Evolutionary conservation across 371 early-diverging fungal genomes (phyloP), one percentile per base, ranked within the genome.

Genomic region (Lichtheimia hyalospora): DNA sequence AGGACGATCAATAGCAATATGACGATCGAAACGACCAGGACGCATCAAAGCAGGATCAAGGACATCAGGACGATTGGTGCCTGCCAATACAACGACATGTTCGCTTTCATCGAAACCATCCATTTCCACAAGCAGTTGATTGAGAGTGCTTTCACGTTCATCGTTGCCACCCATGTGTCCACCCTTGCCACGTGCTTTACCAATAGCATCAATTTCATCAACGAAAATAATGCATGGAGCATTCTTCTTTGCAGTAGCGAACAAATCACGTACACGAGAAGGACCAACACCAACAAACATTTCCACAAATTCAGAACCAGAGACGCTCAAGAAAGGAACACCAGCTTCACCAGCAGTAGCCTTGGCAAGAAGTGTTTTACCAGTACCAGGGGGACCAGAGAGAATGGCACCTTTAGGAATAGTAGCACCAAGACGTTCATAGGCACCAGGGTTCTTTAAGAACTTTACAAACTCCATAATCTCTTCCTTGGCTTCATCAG

Each of bases 381-480:
- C 97, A 0, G 99, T 99, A 58, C 99, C 99, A 6, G 99, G 99
- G 14, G 97, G 96, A 3, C 99, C 80, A 2, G 76, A 75, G 16
- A 99, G 82, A 58, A 99, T 96, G 15, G 99, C 99, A 24, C 99
- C 99, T 75, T 96, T 97, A 24, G 99, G 99, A 60, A 99, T 99
- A 76, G 96, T 97, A 57, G 99, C 99, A 16, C 99, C 99, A 60
- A 99, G 84, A 58, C 90, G 87, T 69, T 97, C 96, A 77, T 96
- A 99, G n/a, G 85, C 77, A 34, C 82, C 89, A 10, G 99, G 99
- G 69, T 99, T 92, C 75, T 99, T 99, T 57, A 99, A 80, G 71
- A 99, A 98, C 75, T 99, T 99, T 56, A 99, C 99, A 89, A 99
- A 98, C 82, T 99, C 99, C 96, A 99, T 99, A 60, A 99, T 99